Conservation (phyloP, 306 rosid species). For the Malus orientalis region DNA sequence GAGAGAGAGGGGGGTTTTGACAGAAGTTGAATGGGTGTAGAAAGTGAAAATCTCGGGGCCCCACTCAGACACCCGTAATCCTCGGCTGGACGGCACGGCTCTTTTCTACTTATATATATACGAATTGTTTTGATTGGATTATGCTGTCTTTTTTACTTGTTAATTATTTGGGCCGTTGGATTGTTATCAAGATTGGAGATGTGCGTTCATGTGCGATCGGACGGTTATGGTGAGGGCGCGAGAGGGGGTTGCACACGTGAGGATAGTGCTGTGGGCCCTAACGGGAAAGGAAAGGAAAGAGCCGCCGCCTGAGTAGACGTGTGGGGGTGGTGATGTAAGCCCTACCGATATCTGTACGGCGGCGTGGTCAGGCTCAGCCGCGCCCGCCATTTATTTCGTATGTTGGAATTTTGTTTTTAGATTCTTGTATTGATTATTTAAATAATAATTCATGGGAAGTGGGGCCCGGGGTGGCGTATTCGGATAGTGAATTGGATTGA, state of each 20-base stretch:
- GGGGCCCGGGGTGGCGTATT: too few species aligned
- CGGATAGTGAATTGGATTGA: too few species aligned
- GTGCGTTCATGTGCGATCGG: neutral
- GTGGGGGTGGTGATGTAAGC: conserved; percentile 47
- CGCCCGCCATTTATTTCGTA: conserved; percentile 30
- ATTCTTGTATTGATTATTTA: neutral
- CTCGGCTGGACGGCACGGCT: conserved; percentile 71
- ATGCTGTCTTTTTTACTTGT: neutral
- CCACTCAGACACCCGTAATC: conserved; percentile 82
- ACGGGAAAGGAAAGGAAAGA: conserved; percentile 10
- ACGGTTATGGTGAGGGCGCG: conserved; percentile 6
- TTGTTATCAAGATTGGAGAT: neutral
- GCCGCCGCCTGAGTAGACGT: conserved; percentile 87
- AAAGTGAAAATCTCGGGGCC: conserved; percentile 25
- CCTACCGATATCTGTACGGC: conserved; percentile 46
- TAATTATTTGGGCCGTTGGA: conserved; percentile 22
- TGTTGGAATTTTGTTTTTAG: neutral
- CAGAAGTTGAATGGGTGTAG: neutral
- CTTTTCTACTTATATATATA: neutral
- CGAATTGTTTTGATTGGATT: neutral
- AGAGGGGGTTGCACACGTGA: neutral
- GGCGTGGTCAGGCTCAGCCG: conserved; percentile 14
- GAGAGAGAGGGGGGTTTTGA: neutral
- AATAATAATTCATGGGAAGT: neutral
- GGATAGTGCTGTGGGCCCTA: conserved; percentile 16